A percentile compares a stretch with the other conserved stretches of the same genome.
These are phyloP conservation scores for Elaeis guineensis DNA, from an alignment of 176 grass and related monocot genomes.

Conservation along the genomic window DNA sequence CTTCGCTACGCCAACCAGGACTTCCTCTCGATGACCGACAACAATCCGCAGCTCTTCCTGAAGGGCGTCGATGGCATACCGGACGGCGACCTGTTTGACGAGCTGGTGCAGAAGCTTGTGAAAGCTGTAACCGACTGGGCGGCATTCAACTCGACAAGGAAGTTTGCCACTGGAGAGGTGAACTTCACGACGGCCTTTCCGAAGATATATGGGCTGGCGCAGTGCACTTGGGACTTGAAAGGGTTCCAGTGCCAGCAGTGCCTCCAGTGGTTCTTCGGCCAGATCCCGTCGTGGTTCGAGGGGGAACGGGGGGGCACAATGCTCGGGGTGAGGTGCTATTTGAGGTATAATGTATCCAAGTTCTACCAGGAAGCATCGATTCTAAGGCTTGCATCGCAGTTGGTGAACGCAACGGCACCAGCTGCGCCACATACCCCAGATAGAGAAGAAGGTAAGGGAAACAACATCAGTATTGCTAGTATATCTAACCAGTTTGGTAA, in stretches of 20 bases:
- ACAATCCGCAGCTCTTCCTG: too few species aligned
- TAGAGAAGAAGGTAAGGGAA: too few species aligned
- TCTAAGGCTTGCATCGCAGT: constrained; percentile 21
- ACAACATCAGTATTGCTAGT: too few species aligned
- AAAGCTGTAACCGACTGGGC: constrained; percentile 24
- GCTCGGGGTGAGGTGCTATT: constrained; percentile 30
- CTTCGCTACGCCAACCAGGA: too few species aligned
- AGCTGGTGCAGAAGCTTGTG: constrained; percentile 9
- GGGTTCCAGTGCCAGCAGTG: constrained; percentile 37
- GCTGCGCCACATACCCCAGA: background rate
- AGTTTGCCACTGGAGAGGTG: constrained; percentile 27
- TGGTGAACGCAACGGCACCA: background rate
- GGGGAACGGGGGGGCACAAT: constrained; percentile 9
- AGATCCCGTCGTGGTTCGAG: background rate
- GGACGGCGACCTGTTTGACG: constrained; percentile 13
- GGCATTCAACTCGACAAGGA: constrained; percentile 19
- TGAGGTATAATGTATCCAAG: constrained; percentile 28
- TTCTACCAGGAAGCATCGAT: constrained; percentile 36
- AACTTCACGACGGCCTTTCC: constrained; percentile 31
- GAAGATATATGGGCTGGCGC: constrained; percentile 46
- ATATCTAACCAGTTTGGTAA: too few species aligned
- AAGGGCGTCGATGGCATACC: too few species aligned
- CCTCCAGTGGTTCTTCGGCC: constrained; percentile 9
- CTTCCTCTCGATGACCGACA: too few species aligned
- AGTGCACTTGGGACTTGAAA: constrained; percentile 66